Evolutionary conservation across 352 stramenopile genomes (phyloP), one percentile per base, ranked within the genome.

Genomic region (Phytophthora kernoviae): DNA sequence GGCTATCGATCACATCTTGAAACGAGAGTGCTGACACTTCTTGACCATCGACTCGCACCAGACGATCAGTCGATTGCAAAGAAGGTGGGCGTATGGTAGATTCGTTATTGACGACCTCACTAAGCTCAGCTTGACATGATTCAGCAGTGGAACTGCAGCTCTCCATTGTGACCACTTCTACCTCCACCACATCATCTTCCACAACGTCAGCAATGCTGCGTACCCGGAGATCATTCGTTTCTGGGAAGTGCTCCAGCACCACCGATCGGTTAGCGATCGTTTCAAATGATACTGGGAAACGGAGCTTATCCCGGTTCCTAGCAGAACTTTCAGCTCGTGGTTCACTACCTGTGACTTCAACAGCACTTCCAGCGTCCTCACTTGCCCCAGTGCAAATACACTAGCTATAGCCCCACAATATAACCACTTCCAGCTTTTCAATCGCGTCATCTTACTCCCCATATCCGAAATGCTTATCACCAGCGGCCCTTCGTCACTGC

Each of bases 11-110:
- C 6, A 74, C 65, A 7, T 91, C 67, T 27, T 78, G 56, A 37
- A 88, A 72, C 8, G 68, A 58, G n/a, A 74, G 32, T 4, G 82
- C 54, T 0, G 77, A 82, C 12, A 89, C 54, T 1, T 72, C 22
- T 2, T 75, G 32, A n/a, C 68, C 75, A 49, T 90, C 75, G 3
- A 84, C 75, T 10, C 66, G 41, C 18, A 91, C 63, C 7, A 90
- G 49, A 2, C 71, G 74, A 45, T 90, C 78, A 1, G 66, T 76
- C 5, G 64, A 26, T 22, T 75, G 47, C 7, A 84, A n/a, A 3
- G 55, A 51, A 33, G 66, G 68, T 26, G 58, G 54, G 22, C 46
- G 33, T 2, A 68, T n/a, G 20, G 32, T 24, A 20, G 59, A 34
- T 60, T 68, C 37, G 9, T 66, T 44, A 43, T 21, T 42, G 2